phyloP scores from a whole-genome alignment of 2,329 filamentous ascomycete genomes.

The Grosmannia clavigera region DNA sequence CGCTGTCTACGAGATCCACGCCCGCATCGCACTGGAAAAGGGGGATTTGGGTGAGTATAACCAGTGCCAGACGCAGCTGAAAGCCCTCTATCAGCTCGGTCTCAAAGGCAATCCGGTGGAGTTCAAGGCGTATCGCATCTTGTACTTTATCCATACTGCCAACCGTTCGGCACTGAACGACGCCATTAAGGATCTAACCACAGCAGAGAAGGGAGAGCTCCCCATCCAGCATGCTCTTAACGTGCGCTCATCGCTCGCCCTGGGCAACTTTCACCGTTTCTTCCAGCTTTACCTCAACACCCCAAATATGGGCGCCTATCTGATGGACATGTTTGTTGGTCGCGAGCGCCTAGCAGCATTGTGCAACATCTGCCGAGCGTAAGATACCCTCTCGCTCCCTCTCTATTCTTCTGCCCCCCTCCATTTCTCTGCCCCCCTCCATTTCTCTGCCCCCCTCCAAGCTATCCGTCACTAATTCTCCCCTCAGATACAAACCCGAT shows the following conservation, averaged over 20 bases:
- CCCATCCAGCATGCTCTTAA: constrained; percentile 84
- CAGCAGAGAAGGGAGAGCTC: constrained; percentile 79
- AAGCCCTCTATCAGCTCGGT: constrained; percentile 76
- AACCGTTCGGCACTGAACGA: constrained; percentile 98
- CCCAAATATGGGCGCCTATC: constrained; percentile 92
- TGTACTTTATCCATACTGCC: constrained; percentile 98
- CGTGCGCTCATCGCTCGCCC: constrained; percentile 79
- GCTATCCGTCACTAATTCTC: not conserved
- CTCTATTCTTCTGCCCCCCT: too few species aligned
- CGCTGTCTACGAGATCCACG: constrained; percentile 92
- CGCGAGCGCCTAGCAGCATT: constrained; percentile 85
- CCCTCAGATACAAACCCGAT: constrained; percentile 73
- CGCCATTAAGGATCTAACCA: constrained; percentile 95
- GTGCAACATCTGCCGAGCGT: constrained; percentile 91
- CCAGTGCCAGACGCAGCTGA: constrained; percentile 97
- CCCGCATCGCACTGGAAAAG: constrained; percentile 93
- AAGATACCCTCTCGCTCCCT: constrained; percentile 29
- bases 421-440: too few species aligned
- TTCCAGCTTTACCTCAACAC: constrained; percentile 92
- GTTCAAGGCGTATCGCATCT: constrained; percentile 98
- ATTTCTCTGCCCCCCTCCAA: too few species aligned
- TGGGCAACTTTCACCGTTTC: constrained; percentile 96
- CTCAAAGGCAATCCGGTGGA: constrained; percentile 84
- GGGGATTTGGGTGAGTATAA: constrained; percentile 99
- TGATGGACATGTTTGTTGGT: constrained; percentile 98